Evolutionary conservation across 1,284 basidiomycete genomes (phyloP), one percentile per base, ranked within the genome.

Genomic region (Cryptococcus sp.): DNA sequence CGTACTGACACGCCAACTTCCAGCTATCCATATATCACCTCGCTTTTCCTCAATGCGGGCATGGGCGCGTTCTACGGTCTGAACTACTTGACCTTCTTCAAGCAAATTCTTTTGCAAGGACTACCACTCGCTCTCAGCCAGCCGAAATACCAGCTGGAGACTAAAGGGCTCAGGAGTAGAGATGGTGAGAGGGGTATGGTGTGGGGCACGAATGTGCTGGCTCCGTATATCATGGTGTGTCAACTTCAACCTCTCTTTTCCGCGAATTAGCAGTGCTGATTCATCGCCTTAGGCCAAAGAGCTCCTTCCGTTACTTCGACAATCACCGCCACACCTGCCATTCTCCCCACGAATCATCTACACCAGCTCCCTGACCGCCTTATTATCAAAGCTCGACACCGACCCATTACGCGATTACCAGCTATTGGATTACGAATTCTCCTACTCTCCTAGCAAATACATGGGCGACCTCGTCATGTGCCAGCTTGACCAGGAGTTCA

Each of bases 181-280:
- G 78, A 80, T 19, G 90, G 93, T 57, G 85, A 88, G 20, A 76
- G 92, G 0, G 92, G 92, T 0, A 86, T 83, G 81, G 84, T 88
- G 8, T 95, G 90, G 89, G 89, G 93, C 69, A 87, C 86, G 56
- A 94, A 94, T 67, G 82, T 92, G 22, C 89, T 94, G 56, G 87
- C 88, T 0, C 89, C 91, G 69, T 94, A 89, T 71, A 81, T 85
- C 41, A 77, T 95, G 68, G 91, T 93, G 67, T 17, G 35, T n/a
- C 25, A 19, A 42, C 13, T 47, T 19, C 11, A 17, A 23, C 7
- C 3, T 23, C 20, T 16, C 17, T 3, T 17, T 17, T 23, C 38
- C 31, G n/a, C 39, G 23, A 16, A 51, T 39, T 15, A 3, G 25
- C 3, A n/a, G 51, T 16, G 35, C 22, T 45, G n/a, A 19, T 45